Evolutionary conservation across 2,329 filamentous ascomycete genomes (phyloP).

Genomic region (Onygena corvina): DNA sequence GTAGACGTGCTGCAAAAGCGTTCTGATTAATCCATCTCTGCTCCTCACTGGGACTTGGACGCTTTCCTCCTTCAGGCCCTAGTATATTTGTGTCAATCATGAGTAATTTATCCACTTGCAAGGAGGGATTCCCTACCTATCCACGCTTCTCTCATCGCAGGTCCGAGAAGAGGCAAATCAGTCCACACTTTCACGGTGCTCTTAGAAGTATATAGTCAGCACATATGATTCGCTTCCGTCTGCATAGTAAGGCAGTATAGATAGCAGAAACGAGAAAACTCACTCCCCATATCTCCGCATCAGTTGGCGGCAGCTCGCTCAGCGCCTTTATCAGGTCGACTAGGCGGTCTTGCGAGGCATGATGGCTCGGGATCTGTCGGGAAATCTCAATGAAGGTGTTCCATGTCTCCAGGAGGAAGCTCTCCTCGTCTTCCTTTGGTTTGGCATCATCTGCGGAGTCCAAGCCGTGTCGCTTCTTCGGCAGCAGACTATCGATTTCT

Average conservation of each 20-base stretch:
- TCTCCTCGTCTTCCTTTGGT: slow-evolving; percentile 3
- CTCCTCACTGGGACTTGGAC: not conserved
- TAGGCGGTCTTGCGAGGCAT: slow-evolving; percentile 6
- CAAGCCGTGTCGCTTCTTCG: slow-evolving; percentile 1
- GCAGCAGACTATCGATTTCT: not conserved
- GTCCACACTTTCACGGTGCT: not conserved
- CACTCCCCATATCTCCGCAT: not conserved
- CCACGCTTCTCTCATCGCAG: slow-evolving; percentile 5
- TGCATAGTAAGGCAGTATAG: not conserved
- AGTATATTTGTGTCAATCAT: not conserved
- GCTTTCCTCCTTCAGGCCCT: not conserved
- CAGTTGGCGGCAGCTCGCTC: not conserved
- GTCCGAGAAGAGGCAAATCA: slow-evolving; percentile 2
- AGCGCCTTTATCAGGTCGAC: slow-evolving; percentile 3
- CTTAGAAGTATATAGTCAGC: not conserved
- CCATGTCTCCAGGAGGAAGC: slow-evolving; percentile 4
- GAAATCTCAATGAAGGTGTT: not conserved
- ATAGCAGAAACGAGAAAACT: not conserved
- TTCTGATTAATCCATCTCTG: slow-evolving; percentile 5
- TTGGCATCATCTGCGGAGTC: not conserved
- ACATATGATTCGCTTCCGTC: not conserved
- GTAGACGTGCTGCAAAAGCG: slow-evolving; percentile 1
- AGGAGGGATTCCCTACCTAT: not conserved
- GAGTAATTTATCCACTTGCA: not conserved
- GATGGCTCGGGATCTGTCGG: not conserved